phyloP scores from a whole-genome alignment of 768 basidiomycete species.

The Naematelia encephala region DNA sequence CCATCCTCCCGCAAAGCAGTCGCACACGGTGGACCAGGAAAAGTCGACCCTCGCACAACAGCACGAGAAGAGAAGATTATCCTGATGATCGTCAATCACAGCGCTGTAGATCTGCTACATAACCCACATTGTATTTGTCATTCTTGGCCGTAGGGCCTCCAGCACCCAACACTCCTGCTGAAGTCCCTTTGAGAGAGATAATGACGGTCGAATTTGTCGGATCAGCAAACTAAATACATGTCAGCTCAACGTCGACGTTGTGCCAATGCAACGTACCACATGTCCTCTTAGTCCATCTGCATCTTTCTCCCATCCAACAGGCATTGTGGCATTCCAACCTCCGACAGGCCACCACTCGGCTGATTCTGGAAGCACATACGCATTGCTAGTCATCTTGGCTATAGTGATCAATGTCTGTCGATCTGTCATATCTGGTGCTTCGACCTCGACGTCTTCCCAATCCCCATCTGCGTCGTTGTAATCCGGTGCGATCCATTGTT shows the following conservation, averaged over 20 bases:
- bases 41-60: slow-evolving; percentile 94
- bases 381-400: slow-evolving; percentile 86
- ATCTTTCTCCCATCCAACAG: slow-evolving; percentile 85
- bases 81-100: slow-evolving; percentile 48
- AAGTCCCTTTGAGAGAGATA: slow-evolving; percentile 90
- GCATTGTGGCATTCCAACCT: slow-evolving; percentile 63
- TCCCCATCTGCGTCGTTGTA: slow-evolving; percentile 33
- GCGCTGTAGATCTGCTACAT: not conserved
- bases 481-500: slow-evolving; percentile 36
- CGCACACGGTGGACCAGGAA: slow-evolving; percentile 89
- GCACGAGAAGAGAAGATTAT: slow-evolving; percentile 90
- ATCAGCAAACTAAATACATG: slow-evolving; percentile 45
- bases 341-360: slow-evolving; percentile 66
- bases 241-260: not conserved
- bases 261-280: slow-evolving; percentile 60
- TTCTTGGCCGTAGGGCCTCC: slow-evolving; percentile 78
- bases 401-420: slow-evolving; percentile 69
- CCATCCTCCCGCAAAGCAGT: slow-evolving; percentile 70
- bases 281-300: slow-evolving; percentile 91
- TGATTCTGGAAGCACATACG: slow-evolving; percentile 63
- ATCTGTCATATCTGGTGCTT: slow-evolving; percentile 68
- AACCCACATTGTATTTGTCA: slow-evolving; percentile 72
- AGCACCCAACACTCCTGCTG: slow-evolving; percentile 65
- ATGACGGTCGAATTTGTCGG: slow-evolving; percentile 72
- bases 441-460: slow-evolving; percentile 67